Evolutionary conservation across 192 early-diverging fungal species (phyloP).

Genomic region (Jimgerdemannia lactiflua): DNA sequence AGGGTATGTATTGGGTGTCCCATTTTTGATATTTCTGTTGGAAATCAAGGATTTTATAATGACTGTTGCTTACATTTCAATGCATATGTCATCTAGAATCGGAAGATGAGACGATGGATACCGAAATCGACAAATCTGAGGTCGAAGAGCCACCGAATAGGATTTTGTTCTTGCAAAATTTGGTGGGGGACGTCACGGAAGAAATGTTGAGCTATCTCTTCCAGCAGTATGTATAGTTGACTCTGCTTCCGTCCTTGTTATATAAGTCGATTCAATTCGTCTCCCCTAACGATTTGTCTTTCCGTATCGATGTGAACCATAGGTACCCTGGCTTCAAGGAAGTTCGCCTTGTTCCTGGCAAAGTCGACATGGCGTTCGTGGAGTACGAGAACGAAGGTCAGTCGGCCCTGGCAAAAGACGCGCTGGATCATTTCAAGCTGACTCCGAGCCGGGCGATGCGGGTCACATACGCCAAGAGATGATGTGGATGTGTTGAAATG

Average conservation of each 20-base stretch:
- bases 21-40: not conserved
- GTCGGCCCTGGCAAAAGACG: constrained; percentile 49
- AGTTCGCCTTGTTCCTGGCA: constrained; percentile 62
- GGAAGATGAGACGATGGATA: not conserved
- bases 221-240: constrained; percentile 42
- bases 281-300: not conserved
- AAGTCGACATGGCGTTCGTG: constrained; percentile 63
- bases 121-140: not conserved
- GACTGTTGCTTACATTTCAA: too few relatives aligned
- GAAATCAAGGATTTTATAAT: too few relatives aligned
- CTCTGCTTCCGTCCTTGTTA: not conserved
- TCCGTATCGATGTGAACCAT: constrained; percentile 8
- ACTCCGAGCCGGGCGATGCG: constrained; percentile 41
- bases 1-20: not conserved
- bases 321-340: constrained; percentile 62
- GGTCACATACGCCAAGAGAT: constrained; percentile 54
- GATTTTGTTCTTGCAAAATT: constrained; percentile 40
- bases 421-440: constrained; percentile 58
- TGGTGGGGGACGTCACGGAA: constrained; percentile 41
- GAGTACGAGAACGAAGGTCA: constrained; percentile 56
- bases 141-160: constrained; percentile 25
- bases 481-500: constrained; percentile 4
- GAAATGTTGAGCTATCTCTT: constrained; percentile 51
- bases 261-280: not conserved
- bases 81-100: not conserved